These are phyloP conservation scores for Backusella parvicylindrica DNA, from an alignment of 192 early-diverging fungal species.

Conservation along the genomic window DNA sequence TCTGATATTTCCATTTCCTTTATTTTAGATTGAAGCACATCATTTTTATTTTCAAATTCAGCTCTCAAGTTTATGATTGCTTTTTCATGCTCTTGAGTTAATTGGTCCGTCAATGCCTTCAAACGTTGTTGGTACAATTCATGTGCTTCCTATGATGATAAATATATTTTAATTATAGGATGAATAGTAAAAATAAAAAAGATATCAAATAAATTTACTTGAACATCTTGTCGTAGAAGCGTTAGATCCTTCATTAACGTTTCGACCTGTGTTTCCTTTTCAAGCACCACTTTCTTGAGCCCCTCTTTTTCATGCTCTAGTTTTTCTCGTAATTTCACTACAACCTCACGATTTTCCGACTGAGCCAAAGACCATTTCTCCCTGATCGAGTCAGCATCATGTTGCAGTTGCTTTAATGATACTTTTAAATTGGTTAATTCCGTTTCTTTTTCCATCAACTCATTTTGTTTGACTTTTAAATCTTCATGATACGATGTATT, in stretches of 20 bases:
- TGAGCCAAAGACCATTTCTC: not conserved
- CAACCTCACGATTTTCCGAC: not conserved
- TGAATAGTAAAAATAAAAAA: too few relatives aligned
- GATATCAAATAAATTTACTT: not conserved
- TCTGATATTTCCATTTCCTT: slow-evolving; percentile 5
- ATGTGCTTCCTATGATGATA: not conserved
- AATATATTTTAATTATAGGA: too few relatives aligned
- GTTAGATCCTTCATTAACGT: not conserved
- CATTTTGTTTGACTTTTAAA: not conserved
- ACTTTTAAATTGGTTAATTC: not conserved
- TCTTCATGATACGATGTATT: slow-evolving; percentile 1
- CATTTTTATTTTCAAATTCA: not conserved
- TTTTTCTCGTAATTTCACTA: not conserved
- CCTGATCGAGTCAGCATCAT: not conserved
- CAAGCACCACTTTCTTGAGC: not conserved
- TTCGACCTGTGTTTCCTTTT: not conserved
- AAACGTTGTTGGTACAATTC: not conserved
- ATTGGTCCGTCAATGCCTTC: not conserved
- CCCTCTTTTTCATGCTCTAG: slow-evolving; percentile 1
- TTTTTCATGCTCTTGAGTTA: not conserved
- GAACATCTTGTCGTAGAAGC: not conserved
- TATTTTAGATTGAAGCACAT: not conserved
- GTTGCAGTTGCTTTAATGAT: not conserved
- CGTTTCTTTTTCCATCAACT: not conserved
- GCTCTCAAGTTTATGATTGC: not conserved